These are phyloP conservation scores for Vanderwaltozyma tropicalis DNA, from an alignment of 805 yeast species.

Conservation along the genomic window DNA sequence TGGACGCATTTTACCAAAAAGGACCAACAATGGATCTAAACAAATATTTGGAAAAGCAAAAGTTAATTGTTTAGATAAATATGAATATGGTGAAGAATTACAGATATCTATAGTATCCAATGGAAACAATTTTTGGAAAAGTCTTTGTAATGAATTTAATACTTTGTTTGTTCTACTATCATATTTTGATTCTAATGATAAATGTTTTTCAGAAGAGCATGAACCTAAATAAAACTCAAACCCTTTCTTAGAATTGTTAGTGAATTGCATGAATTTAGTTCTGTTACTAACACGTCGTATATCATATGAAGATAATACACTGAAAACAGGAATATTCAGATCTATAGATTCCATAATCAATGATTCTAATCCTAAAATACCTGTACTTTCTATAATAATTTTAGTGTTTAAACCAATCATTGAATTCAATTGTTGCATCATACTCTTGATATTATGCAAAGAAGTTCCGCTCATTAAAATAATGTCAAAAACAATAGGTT, in stretches of 20 bases:
- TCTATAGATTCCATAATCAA: slow-evolving; percentile 37
- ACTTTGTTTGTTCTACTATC: background rate
- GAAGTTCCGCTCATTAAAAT: slow-evolving; percentile 38
- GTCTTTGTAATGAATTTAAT: slow-evolving; percentile 10
- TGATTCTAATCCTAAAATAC: slow-evolving; percentile 58
- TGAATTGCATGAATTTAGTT: slow-evolving; percentile 24
- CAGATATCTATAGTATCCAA: slow-evolving; percentile 30
- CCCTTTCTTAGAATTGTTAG: slow-evolving; percentile 8
- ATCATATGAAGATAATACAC: slow-evolving; percentile 55
- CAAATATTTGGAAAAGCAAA: slow-evolving; percentile 66
- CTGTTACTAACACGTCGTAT: slow-evolving; percentile 31
- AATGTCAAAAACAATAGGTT: slow-evolving; percentile 28
- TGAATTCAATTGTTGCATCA: slow-evolving; percentile 29
- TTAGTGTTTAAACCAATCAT: slow-evolving; percentile 34
- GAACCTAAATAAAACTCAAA: slow-evolving; percentile 34
- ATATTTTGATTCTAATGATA: slow-evolving; percentile 2
- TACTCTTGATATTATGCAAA: slow-evolving; percentile 36
- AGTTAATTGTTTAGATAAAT: slow-evolving; percentile 69
- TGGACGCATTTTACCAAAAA: slow-evolving; percentile 58
- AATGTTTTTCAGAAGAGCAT: slow-evolving; percentile 5
- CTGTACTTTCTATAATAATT: slow-evolving; percentile 54
- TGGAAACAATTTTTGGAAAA: slow-evolving; percentile 15
- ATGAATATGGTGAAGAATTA: slow-evolving; percentile 32
- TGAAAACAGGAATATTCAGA: slow-evolving; percentile 35
- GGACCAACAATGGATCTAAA: slow-evolving; percentile 62